These are phyloP conservation scores for Lipomyces mesembrius DNA, from an alignment of 805 yeast genomes.

Conservation along the genomic window DNA sequence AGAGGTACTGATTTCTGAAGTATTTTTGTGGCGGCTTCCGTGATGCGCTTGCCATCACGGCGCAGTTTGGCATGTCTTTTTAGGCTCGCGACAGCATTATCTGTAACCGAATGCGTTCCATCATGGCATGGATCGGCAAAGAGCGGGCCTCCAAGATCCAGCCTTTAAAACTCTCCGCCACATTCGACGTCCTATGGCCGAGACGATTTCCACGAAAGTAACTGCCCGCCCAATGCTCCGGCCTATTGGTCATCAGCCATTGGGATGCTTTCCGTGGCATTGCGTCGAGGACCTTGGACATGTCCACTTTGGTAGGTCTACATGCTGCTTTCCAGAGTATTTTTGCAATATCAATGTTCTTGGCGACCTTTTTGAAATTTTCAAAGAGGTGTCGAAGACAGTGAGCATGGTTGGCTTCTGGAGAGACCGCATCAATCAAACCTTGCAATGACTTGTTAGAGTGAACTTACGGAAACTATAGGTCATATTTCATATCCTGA, in stretches of 20 bases:
- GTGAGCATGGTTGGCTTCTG: constrained; percentile 3
- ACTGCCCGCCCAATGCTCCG: constrained; percentile 1
- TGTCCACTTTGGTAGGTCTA: too few species aligned
- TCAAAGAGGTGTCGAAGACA: neutral
- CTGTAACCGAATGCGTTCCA: constrained; percentile 1
- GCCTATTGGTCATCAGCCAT: too few species aligned
- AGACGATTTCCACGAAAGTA: neutral
- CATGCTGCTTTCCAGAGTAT: too few species aligned
- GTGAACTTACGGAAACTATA: neutral
- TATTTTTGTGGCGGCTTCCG: too few species aligned
- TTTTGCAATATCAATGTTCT: too few species aligned
- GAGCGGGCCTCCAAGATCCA: constrained; percentile 2
- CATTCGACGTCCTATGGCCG: constrained; percentile 1
- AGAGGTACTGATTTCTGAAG: too few species aligned
- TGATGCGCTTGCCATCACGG: too few species aligned
- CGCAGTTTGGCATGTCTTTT: too few species aligned
- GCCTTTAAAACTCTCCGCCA: neutral
- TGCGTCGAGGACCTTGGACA: too few species aligned
- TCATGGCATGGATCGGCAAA: neutral
- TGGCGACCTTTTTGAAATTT: too few species aligned
- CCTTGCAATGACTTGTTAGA: neutral
- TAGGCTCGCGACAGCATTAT: too few species aligned
- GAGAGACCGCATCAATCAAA: neutral
- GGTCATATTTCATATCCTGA: neutral
- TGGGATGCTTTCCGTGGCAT: too few species aligned